A percentile compares a stretch with the other conserved stretches of the same genome.
Conservation (phyloP, 2,329 filamentous ascomycete genomes). For the Sphaerostilbella broomeana region DNA sequence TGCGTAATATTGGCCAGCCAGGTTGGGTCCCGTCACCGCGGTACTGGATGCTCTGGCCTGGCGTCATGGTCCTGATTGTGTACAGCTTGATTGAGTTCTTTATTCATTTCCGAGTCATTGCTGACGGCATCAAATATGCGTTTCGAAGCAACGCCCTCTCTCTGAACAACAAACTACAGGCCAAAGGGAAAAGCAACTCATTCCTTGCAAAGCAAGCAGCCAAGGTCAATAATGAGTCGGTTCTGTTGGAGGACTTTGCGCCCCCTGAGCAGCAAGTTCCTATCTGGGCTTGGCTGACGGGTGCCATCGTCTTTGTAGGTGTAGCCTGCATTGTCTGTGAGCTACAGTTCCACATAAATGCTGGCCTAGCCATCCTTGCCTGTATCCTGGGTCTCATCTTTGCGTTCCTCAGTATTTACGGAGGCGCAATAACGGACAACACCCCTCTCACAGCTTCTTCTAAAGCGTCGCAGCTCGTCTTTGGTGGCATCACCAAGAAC, state of each 20-base stretch:
- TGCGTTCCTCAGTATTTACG: constrained; percentile 45
- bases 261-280: constrained; percentile 41
- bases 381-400: constrained; percentile 52
- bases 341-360: constrained; percentile 49
- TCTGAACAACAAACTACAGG: constrained; percentile 26
- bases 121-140: constrained; percentile 29
- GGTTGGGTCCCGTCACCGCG: constrained; percentile 31
- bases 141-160: constrained; percentile 24
- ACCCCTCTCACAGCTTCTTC: constrained; percentile 60
- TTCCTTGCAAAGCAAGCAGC: constrained; percentile 33
- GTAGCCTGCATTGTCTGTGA: constrained; percentile 46
- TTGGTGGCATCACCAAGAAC: constrained; percentile 56
- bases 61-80: constrained; percentile 38
- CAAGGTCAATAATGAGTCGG: constrained; percentile 25
- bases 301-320: constrained; percentile 41
- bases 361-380: constrained; percentile 49
- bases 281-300: constrained; percentile 46
- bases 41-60: constrained; percentile 39
- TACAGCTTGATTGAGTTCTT: constrained; percentile 36
- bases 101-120: constrained; percentile 33
- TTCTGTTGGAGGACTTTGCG: constrained; percentile 34
- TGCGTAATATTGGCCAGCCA: constrained; percentile 23
- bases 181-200: constrained; percentile 24
- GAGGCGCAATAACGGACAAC: constrained; percentile 50
- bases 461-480: constrained; percentile 63